Percentiles rank a stretch among this genome's conserved stretches.
These are phyloP conservation scores for Aphanomyces cochlioides DNA, from an alignment of 352 stramenopile species.

Conservation along the genomic window DNA sequence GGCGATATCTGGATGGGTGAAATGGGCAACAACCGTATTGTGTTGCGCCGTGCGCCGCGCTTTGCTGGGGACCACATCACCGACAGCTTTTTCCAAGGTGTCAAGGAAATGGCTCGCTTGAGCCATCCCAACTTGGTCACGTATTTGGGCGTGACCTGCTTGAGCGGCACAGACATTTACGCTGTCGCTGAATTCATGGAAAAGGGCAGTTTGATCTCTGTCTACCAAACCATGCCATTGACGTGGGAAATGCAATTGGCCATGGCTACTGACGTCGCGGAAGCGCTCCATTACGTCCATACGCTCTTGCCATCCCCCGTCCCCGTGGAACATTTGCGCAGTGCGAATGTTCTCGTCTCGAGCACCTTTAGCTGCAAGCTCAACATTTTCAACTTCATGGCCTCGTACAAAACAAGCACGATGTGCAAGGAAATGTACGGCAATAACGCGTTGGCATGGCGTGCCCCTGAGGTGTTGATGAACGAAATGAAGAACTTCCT, in stretches of 20 bases:
- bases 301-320: constrained; percentile 21
- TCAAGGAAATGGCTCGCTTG: constrained; percentile 41
- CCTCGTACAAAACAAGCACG: constrained; percentile 5
- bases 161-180: constrained; percentile 71
- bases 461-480: constrained; percentile 27
- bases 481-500: constrained; percentile 20
- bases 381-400: constrained; percentile 15
- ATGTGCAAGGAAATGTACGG: constrained; percentile 26
- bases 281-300: constrained; percentile 22
- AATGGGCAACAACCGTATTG: constrained; percentile 14
- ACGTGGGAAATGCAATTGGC: constrained; percentile 55
- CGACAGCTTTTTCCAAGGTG: constrained; percentile 28
- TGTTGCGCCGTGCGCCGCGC: constrained; percentile 13
- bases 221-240: constrained; percentile 43
- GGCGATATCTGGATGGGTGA: constrained; percentile 28
- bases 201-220: constrained; percentile 50
- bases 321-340: constrained; percentile 12
- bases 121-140: constrained; percentile 63
- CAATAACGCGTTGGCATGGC: constrained; percentile 8
- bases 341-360: constrained; percentile 21
- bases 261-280: constrained; percentile 44
- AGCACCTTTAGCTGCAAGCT: constrained; percentile 14
- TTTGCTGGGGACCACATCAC: constrained; percentile 27
- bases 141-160: constrained; percentile 61
- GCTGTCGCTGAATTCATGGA: constrained; percentile 73